These are phyloP conservation scores for Arachnomyces sp. DNA, from an alignment of 2,329 filamentous ascomycete genomes.

Conservation along the genomic window DNA sequence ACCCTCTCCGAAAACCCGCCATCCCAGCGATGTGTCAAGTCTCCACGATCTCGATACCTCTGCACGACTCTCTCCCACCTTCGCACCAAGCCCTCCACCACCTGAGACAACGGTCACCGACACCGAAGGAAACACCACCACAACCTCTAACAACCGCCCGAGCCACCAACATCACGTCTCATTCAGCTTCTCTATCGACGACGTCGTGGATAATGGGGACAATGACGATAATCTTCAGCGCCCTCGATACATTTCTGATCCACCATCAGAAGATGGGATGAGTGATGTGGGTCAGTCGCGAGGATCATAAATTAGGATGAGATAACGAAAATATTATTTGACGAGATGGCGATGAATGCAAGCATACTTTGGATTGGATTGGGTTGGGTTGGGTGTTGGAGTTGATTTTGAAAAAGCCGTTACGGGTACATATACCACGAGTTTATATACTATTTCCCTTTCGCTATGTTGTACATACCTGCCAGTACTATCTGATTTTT, in stretches of 20 bases:
- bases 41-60: constrained; percentile 10
- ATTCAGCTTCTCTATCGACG: constrained; percentile 8
- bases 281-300: no score
- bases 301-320: no score
- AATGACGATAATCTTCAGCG: constrained; percentile 5
- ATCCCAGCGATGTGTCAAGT: constrained; percentile 13
- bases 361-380: no score
- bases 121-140: background rate
- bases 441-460: no score
- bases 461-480: no score
- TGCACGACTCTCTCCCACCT: constrained; percentile 7
- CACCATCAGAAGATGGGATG: no score
- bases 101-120: constrained; percentile 4
- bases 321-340: no score
- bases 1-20: constrained; percentile 8
- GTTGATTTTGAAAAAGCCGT: no score
- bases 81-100: constrained; percentile 9
- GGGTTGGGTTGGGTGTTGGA: no score
- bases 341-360: no score
- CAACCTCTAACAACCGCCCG: constrained; percentile 7
- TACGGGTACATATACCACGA: no score
- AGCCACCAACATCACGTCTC: constrained; percentile 12
- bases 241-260: constrained; percentile 11
- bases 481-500: no score
- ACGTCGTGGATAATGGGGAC: constrained; percentile 4